phyloP scores from a whole-genome alignment of 176 grass and related monocot species.

The Rhynchospora pubera region DNA sequence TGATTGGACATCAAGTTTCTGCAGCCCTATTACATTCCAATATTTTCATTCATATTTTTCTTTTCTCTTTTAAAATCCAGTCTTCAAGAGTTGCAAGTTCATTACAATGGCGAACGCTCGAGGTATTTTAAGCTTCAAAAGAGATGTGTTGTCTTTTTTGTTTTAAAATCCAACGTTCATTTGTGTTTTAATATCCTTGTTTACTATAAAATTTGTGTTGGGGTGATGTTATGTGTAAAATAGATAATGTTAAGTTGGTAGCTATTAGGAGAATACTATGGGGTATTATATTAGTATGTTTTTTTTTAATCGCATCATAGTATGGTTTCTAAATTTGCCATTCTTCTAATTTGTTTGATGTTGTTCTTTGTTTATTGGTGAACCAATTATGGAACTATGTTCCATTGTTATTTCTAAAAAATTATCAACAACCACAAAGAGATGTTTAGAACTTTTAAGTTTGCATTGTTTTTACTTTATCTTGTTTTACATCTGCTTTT shows the following conservation, averaged over 20 bases:
- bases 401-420: neutral
- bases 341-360: neutral
- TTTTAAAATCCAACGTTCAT: neutral
- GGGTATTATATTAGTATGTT: too few relatives aligned
- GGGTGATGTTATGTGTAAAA: neutral
- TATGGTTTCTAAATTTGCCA: neutral
- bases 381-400: neutral
- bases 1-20: conserved; percentile 7
- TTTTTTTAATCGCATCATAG: too few relatives aligned
- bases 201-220: neutral
- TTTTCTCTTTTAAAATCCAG: conserved; percentile 38
- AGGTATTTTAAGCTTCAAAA: conserved; percentile 44
- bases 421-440: neutral
- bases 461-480: neutral
- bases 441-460: neutral
- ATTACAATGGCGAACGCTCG: conserved; percentile 95
- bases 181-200: neutral
- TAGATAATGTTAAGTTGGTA: neutral
- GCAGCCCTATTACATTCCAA: neutral
- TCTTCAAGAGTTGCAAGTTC: conserved; percentile 92
- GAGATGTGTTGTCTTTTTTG: neutral
- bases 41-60: conserved; percentile 26
- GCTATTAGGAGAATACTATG: neutral
- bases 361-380: neutral
- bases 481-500: neutral